Base-by-base conservation (phyloP, 2,329 filamentous ascomycete species). In the Aspergillus calidoustus region DNA sequence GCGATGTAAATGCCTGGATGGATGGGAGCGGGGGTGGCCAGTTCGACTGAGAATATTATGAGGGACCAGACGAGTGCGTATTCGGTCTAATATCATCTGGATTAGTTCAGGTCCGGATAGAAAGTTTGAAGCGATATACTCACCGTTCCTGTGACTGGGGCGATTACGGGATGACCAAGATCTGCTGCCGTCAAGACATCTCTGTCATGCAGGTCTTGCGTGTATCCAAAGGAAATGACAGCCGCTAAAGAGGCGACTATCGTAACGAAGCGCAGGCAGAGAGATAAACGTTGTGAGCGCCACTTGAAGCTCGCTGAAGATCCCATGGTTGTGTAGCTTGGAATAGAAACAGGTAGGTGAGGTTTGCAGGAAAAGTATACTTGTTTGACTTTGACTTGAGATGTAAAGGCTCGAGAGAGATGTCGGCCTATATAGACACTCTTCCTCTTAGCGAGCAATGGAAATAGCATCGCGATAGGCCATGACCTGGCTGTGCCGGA, bases 1-100 rank as follows among this genome's bases (percentile, higher is more conserved):
- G 58, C 49, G 38, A 63, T 23, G n/a, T 61, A 63, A 28, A 63
- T 54, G 50, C 51, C 58, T 13, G 57, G 61, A n/a, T 63, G 61
- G 46, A 63, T 50, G 15, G 54, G 50, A 15, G 44, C 25, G 4
- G 43, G 54, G 2, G 53, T 38, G 4, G 54, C 54, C 3, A 63
- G 30, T 38, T 60, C 58, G n/a, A 63, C 34, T n/a, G 54, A 43
- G 5, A 58, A n/a, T 15, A 57, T 57, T 22, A 63, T 48, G 11
- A 63, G 31, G 13, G 61, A 58, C 61, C 61, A 63, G 43, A 61
- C 44, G 13, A 61, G 44, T 8, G 54, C 49, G 22, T 63, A 63
- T 34, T 54, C 50, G 28, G 53, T 30, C 61, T 63, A 30, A 7
- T 13, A 28, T 15, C 4, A 5, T 15, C 7, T 22, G 46, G 31